Percentiles rank a stretch among this genome's conserved stretches.
Evolutionary conservation across 129 eudicot species (phyloP).

Genomic region (Tanacetum coccineum): DNA sequence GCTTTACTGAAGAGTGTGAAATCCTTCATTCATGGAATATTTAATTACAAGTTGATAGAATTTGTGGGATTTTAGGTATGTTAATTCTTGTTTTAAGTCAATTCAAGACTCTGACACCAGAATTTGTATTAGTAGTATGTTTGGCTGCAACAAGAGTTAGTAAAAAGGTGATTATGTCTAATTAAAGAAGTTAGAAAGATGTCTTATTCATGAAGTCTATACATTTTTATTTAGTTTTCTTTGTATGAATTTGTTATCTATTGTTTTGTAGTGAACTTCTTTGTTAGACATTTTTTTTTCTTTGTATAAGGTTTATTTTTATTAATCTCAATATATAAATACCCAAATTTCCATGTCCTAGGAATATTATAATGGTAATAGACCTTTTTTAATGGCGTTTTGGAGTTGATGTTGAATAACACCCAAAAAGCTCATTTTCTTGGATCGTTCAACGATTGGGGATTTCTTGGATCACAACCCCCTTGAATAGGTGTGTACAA

Average conservation of each 20-base stretch:
- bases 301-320: not conserved
- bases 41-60: not conserved
- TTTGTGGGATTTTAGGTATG: too few relatives aligned
- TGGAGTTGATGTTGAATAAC: constrained; percentile 21
- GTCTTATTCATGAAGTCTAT: too few relatives aligned
- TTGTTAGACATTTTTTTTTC: too few relatives aligned
- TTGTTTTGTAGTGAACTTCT: too few relatives aligned
- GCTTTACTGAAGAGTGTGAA: constrained; percentile 8
- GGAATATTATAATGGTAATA: constrained; percentile 10
- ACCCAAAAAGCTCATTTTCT: constrained; percentile 27
- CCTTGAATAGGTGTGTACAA: constrained; percentile 1
- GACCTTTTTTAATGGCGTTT: not conserved
- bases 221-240: too few relatives aligned
- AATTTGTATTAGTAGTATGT: too few relatives aligned
- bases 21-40: not conserved
- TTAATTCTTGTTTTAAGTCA: too few relatives aligned
- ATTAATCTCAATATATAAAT: not conserved
- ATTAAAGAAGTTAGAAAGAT: too few relatives aligned
- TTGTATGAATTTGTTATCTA: too few relatives aligned
- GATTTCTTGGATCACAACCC: constrained; percentile 35
- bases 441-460: constrained; percentile 34
- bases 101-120: too few relatives aligned
- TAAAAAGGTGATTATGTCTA: too few relatives aligned
- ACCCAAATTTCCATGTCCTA: constrained; percentile 10
- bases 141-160: too few relatives aligned